These are phyloP conservation scores for Sphagnum tenellum DNA, from an alignment of 225 moss, liverwort and hornwort genomes.

Conservation along the genomic window DNA sequence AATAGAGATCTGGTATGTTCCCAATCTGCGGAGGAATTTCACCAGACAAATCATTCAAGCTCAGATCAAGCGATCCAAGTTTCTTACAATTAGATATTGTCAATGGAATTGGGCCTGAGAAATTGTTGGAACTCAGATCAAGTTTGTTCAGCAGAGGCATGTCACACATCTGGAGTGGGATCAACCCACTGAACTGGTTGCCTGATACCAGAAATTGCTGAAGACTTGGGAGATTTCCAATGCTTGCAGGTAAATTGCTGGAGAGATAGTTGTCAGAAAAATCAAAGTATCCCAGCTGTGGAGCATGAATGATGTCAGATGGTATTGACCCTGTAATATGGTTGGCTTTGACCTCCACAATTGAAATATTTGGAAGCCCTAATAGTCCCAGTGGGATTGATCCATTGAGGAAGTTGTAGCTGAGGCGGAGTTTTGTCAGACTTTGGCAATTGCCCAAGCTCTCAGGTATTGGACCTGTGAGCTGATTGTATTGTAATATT, in stretches of 20 bases:
- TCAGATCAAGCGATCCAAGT: constrained; percentile 53
- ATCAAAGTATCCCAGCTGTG: constrained; percentile 37
- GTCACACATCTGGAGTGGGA: constrained; percentile 61
- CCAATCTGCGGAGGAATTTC: constrained; percentile 49
- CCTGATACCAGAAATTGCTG: constrained; percentile 30
- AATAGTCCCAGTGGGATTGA: constrained; percentile 51
- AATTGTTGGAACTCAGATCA: constrained; percentile 48
- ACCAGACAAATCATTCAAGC: constrained; percentile 45
- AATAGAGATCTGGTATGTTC: constrained; percentile 39
- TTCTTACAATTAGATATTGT: constrained; percentile 53
- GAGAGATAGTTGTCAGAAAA: constrained; percentile 53
- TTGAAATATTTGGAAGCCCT: constrained; percentile 40
- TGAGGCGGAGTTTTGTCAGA: constrained; percentile 48
- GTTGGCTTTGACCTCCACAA: constrained; percentile 58
- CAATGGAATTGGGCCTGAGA: constrained; percentile 48
- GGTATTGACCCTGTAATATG: constrained; percentile 53
- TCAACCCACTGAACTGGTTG: constrained; percentile 48
- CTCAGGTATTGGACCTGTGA: constrained; percentile 58
- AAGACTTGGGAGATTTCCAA: constrained; percentile 52
- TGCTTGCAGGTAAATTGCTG: constrained; percentile 35
- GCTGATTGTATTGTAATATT: constrained; percentile 48
- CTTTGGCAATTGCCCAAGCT: constrained; percentile 51
- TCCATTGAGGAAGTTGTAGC: constrained; percentile 51
- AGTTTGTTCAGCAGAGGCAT: constrained; percentile 50
- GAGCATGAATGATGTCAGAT: constrained; percentile 33